Conservation (phyloP, 352 stramenopile species). For the Globisporangium iwayamae region DNA sequence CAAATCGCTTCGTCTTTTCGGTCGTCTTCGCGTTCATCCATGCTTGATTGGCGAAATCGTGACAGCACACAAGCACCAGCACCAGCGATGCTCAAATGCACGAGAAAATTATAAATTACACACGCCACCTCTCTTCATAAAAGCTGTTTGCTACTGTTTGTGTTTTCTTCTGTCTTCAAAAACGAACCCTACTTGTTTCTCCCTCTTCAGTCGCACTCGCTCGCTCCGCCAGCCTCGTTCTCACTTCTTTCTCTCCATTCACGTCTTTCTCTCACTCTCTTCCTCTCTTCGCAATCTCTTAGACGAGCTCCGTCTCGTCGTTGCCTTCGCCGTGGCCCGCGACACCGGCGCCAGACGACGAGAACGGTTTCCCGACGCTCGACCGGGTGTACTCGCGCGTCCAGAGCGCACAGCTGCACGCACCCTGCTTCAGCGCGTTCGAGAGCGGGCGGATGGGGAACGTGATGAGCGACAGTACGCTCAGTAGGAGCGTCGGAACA, state of each 20-base stretch:
- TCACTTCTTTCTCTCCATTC: neutral
- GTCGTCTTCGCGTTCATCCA: neutral
- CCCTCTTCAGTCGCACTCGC: too few species aligned
- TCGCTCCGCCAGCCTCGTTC: too few species aligned
- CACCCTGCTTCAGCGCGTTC: constrained; percentile 28
- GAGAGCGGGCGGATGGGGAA: constrained; percentile 59
- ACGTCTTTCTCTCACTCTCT: neutral
- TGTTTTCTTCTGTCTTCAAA: constrained; percentile 4
- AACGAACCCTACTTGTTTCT: constrained; percentile 9
- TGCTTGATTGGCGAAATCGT: neutral
- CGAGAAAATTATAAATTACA: constrained; percentile 28
- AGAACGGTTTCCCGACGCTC: constrained; percentile 49
- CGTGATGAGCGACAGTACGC: constrained; percentile 43
- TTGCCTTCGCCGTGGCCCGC: constrained; percentile 23
- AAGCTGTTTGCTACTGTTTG: neutral
- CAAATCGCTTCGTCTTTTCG: neutral
- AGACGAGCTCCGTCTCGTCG: constrained; percentile 33
- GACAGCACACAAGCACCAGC: too few species aligned
- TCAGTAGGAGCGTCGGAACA: constrained; percentile 50
- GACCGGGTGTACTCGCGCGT: constrained; percentile 67
- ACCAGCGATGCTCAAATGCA: neutral
- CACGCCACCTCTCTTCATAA: constrained; percentile 9
- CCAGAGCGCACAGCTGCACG: constrained; percentile 50
- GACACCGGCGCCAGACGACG: neutral
- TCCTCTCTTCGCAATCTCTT: neutral